phyloP scores from a whole-genome alignment of 1,284 basidiomycete species.

The Pseudozyma sp. region DNA sequence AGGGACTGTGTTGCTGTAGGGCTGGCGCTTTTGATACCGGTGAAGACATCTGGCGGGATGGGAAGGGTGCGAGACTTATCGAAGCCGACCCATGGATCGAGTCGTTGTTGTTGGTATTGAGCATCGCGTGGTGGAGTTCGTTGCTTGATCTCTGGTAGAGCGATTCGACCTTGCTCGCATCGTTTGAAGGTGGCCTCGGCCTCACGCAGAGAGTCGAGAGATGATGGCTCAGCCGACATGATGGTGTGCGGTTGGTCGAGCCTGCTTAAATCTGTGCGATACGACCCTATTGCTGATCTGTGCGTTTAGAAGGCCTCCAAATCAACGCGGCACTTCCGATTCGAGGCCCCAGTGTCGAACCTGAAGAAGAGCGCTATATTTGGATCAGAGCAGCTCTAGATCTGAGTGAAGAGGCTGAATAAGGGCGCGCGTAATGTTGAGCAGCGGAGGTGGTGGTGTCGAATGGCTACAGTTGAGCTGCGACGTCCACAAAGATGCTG shows the following conservation, averaged over 20 bases:
- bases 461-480: not conserved
- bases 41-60: slow-evolving; percentile 58
- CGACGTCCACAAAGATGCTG: not conserved
- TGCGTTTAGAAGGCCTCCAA: not conserved
- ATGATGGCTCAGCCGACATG: slow-evolving; percentile 41
- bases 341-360: not conserved
- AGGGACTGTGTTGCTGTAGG: slow-evolving; percentile 74
- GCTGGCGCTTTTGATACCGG: slow-evolving; percentile 58
- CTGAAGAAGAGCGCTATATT: not conserved
- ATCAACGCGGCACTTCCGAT: no score
- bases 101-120: slow-evolving; percentile 58
- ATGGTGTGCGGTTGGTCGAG: slow-evolving; percentile 3
- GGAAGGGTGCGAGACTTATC: slow-evolving; percentile 57
- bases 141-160: slow-evolving; percentile 49
- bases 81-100: slow-evolving; percentile 60
- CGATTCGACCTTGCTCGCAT: slow-evolving; percentile 45
- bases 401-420: not conserved
- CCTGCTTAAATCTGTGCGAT: no score
- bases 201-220: slow-evolving; percentile 41
- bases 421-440: not conserved
- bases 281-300: not conserved
- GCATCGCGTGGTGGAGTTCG: slow-evolving; percentile 56
- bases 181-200: slow-evolving; percentile 40
- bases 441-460: not conserved
- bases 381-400: not conserved